Conservation (phyloP, 1,284 basidiomycete genomes). For the Papiliotrema terrestris region DNA sequence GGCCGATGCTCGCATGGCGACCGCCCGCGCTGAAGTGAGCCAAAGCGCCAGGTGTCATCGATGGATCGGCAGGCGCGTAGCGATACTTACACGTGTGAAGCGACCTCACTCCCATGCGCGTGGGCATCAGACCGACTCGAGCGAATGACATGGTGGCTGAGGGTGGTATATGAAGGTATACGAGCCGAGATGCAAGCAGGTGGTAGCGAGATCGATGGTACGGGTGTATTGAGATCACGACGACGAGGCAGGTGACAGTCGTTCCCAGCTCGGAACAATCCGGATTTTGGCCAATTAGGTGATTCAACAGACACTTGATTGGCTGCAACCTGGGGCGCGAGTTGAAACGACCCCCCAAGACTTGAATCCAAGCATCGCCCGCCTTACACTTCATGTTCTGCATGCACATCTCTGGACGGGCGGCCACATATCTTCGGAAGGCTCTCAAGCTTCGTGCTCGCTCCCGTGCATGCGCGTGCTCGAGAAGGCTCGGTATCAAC, state of each 20-base stretch:
- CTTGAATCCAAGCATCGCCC: too few species aligned
- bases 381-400: too few species aligned
- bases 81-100: conserved; percentile 37
- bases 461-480: too few species aligned
- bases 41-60: too few species aligned
- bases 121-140: conserved; percentile 10
- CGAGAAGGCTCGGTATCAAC: too few species aligned
- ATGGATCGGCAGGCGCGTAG: not conserved
- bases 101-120: conserved; percentile 28
- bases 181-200: not conserved
- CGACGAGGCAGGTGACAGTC: not conserved
- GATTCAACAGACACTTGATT: too few species aligned
- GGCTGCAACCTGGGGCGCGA: not conserved
- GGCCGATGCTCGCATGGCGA: conserved; percentile 32
- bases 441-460: too few species aligned
- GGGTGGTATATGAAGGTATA: not conserved
- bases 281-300: too few species aligned
- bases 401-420: too few species aligned
- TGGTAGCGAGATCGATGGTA: not conserved
- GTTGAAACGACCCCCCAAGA: too few species aligned
- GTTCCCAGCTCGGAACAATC: too few species aligned
- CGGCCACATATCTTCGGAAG: too few species aligned
- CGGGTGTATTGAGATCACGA: not conserved
- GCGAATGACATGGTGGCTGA: conserved; percentile 36
- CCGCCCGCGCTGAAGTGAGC: conserved; percentile 26